Evolutionary conservation across 371 early-diverging fungal species (phyloP), one percentile per base, ranked within the genome.

Genomic region (Actinomortierella ambigua): DNA sequence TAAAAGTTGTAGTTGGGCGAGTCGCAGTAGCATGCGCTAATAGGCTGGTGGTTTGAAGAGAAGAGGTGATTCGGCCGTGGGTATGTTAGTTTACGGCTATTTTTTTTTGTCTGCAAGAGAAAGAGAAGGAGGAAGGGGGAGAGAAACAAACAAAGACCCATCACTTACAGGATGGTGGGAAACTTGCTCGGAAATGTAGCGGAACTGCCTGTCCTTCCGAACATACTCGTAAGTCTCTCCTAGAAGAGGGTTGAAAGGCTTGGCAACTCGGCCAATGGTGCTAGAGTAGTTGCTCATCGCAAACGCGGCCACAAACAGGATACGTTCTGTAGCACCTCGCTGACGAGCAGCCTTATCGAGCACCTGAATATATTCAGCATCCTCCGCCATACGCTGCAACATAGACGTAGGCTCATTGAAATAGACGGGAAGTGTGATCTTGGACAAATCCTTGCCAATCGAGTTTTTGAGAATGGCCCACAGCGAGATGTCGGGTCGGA

Each of bases 161-260:
- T 34, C 13, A 77, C 82, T 61, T 82, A 84, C 85, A 39, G 94
- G 95, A 62, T 94, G 95, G 65, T 94, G 95, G 53, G 82, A 80
- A 14, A 94, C 94, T 73, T 94, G 94, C 75, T 94, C 95, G 0
- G 92, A 88, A 23, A 94, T 56, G 64, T 90, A 93, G 24, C 94
- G 80, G 69, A 81, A 92, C 65, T 80, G 68, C 62, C 87, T 88
- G 61, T 94, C 94, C n/a, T 82, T 77, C n/a, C 87, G 78, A 27
- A 91, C 89, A 58, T 90, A 85, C 80, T 94, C 95, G 66, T 82
- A 94, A 0, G 95, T 94, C 69, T 94, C 95, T 39, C 95, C 95
- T 69, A 93, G 75, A 53, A 95, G 75, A 2, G 95, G 94, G 78
- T 95, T 95, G 80, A 95, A 95, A 1, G 95, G 95, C 77, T 95